Base-by-base conservation (phyloP, 352 stramenopile genomes). In the Phytophthora tentaculata region DNA sequence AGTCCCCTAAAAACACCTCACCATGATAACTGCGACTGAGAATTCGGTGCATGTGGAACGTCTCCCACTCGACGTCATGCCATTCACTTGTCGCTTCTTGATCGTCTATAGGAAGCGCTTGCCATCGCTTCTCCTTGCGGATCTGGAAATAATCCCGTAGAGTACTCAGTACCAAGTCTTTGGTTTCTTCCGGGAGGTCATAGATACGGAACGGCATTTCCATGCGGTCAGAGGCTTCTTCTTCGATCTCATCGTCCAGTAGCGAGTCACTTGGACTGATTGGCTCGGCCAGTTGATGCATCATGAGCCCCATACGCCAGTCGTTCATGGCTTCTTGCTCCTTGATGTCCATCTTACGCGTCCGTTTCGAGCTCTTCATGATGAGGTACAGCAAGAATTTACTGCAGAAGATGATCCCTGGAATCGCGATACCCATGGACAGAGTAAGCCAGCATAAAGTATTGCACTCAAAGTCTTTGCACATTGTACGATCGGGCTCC, bases 291-390 rank as follows among this genome's bases (percentile, higher is more conserved):
- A 91, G 48, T 26, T 89, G 79, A 9, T 81, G 79, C 67, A 88
- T 81, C 68, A 91, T 80, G 19, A 88, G 67, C 12, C 77, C 83
- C 70, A 91, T 84, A 13, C 83, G 71, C 83, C 83, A 91, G 51
- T 84, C 80, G 20, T 85, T 86, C 77, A 89, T 82, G 23, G 83
- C 73, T 43, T 91, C 83, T 64, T 86, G 77, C 56, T 91, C 77
- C 28, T 81, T 79, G 17, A 84, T 69, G 49, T 85, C 73, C 60
- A 85, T 69, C 35, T 70, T 78, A 19, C 73, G 67, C 45, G 76
- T 71, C 0, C 72, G 61, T 47, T 77, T 75, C 19, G 74, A 83
- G 32, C 69, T 77, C 29, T 79, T 81, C 39, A 73, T 77, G 37
- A 83, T 77, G 24, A 80, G 37, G 19, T 81, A 68, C 1, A 89